Evolutionary conservation across 345 rosid genomes (phyloP).

Genomic region (Boechera stricta): DNA sequence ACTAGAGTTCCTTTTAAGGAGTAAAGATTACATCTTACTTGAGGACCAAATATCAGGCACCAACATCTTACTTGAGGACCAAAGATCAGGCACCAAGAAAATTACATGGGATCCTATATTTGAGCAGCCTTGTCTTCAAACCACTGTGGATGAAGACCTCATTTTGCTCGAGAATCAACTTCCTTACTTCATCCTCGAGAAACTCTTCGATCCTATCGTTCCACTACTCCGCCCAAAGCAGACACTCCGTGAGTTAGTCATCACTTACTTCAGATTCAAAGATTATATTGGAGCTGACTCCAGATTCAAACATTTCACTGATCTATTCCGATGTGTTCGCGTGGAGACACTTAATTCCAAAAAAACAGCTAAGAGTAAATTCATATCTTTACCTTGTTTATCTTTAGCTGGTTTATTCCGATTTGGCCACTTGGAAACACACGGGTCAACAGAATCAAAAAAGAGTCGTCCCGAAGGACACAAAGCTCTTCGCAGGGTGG

Average conservation of each 20-base stretch:
- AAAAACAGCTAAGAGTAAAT: no score
- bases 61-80: not conserved
- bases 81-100: not conserved
- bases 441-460: no score
- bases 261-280: not conserved
- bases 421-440: no score
- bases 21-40: not conserved
- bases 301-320: constrained; percentile 14
- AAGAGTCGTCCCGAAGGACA: no score
- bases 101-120: constrained; percentile 3
- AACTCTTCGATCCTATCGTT: constrained; percentile 20
- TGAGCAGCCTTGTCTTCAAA: constrained; percentile 7
- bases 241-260: not conserved
- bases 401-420: no score
- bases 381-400: no score
- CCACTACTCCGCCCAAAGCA: not conserved
- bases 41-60: not conserved
- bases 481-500: no score
- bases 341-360: not conserved
- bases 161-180: constrained; percentile 40
- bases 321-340: not conserved
- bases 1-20: constrained; percentile 19
- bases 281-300: not conserved
- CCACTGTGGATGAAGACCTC: not conserved
- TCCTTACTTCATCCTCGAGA: constrained; percentile 38